Base-by-base conservation (phyloP, 31 red algal genomes). In the Endocladia muricata region DNA sequence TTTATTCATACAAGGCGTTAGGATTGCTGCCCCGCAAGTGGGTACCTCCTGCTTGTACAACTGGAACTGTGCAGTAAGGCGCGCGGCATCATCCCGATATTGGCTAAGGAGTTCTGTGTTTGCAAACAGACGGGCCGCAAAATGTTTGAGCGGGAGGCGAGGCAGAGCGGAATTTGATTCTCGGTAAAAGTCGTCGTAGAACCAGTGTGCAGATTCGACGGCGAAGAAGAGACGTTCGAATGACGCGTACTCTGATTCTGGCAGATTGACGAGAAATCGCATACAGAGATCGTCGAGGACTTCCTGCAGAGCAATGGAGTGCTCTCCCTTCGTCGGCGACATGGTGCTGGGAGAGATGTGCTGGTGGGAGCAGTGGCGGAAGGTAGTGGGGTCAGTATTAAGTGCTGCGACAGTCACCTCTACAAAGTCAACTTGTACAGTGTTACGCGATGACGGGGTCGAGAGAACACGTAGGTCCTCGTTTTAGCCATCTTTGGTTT, bases 171-270 rank as follows among this genome's bases (percentile, higher is more conserved):
- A 55, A 60, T 98, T 68, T 11, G 72, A 39, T 31, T 93, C 95
- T 25, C 95, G 76, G 40, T 83, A 94, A 54, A 98, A 98, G 67
- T 98, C 95, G 25, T 83, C 70, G 83, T 98, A 98, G 51, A 98
- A 98, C 95, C 95, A 98, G 75, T 98, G 84, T 2, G 95, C 95
- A 4, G 84, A 83, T 71, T 98, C 95, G 64, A 98, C 76, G 21
- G 95, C 84, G 83, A 98, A 98, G 71, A 98, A 94, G 13, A 98
- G 68, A 56, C 95, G 82, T 39, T 83, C 84, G 62, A 94, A 98
- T 21, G 86, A 91, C 63, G 90, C 90, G 83, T 94, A 98, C 44
- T 98, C 95, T 0, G 81, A 83, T 40, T 81, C 83, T 4, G 95
- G 91, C 23, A 98, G 71, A 40, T 90, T 94, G 48, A 91, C 73